Evolutionary conservation across 139 green algal species (phyloP).

Genomic region (Chlamydomonas incerta): DNA sequence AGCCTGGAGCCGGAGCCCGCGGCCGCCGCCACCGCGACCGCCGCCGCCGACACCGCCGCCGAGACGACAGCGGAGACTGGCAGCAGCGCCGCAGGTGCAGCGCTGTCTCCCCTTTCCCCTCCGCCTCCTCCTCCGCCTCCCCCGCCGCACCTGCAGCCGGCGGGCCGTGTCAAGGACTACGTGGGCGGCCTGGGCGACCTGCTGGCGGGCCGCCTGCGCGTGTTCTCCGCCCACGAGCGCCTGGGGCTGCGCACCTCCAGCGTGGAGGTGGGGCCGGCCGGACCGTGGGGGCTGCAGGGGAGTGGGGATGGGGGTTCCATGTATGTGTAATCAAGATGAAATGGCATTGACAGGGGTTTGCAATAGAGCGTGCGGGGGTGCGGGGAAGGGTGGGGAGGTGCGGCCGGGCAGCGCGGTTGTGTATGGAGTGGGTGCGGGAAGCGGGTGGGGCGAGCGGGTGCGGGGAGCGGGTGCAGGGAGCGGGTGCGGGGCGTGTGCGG

Average conservation of each 20-base stretch:
- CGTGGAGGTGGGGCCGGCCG: conserved; percentile 27
- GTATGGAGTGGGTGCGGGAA: too few relatives aligned
- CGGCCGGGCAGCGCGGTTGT: too few relatives aligned
- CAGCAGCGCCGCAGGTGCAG: neutral
- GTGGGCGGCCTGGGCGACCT: conserved; percentile 56
- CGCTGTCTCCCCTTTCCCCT: neutral
- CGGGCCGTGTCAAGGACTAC: conserved; percentile 60
- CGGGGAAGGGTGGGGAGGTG: too few relatives aligned
- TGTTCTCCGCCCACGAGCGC: neutral
- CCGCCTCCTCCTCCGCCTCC: neutral
- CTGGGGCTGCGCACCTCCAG: neutral
- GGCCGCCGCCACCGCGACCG: neutral
- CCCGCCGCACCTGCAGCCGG: neutral
- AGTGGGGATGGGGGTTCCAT: too few relatives aligned
- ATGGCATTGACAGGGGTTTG: too few relatives aligned
- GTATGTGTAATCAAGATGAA: too few relatives aligned
- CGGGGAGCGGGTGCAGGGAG: too few relatives aligned
- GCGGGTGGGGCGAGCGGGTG: too few relatives aligned
- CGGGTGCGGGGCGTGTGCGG: too few relatives aligned
- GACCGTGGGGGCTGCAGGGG: too few relatives aligned
- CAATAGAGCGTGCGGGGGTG: too few relatives aligned
- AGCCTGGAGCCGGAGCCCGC: neutral
- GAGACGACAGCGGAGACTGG: too few relatives aligned
- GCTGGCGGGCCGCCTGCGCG: conserved; percentile 2
- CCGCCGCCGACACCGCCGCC: neutral